A percentile compares a stretch with the other conserved stretches of the same genome.
Conservation (phyloP, 441 rosid genomes). For the Gossypium gossypioides region DNA sequence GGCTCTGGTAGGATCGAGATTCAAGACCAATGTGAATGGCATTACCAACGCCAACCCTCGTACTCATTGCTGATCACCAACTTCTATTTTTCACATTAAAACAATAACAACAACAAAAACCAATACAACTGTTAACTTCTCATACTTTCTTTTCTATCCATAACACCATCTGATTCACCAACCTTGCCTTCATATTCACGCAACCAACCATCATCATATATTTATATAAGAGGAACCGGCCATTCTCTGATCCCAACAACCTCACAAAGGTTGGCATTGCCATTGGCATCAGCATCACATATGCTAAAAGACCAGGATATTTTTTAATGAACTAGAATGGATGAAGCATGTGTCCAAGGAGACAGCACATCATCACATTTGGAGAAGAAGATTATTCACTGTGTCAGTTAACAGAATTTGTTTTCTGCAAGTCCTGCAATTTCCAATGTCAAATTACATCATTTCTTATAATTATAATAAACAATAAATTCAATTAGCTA, state of each 20-base stretch:
- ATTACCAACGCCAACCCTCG: not conserved
- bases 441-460: not conserved
- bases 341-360: slow-evolving; percentile 8
- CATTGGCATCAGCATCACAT: not conserved
- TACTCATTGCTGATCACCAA: not conserved
- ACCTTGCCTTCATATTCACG: slow-evolving; percentile 36
- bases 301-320: not conserved
- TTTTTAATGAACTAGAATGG: not conserved
- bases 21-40: not conserved
- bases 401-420: slow-evolving; percentile 78
- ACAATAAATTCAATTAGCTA: not conserved
- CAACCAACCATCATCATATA: slow-evolving; percentile 22
- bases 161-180: slow-evolving; percentile 11
- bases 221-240: slow-evolving; percentile 8
- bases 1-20: not conserved
- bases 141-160: slow-evolving; percentile 11
- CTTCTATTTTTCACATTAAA: slow-evolving; percentile 21
- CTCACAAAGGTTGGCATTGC: slow-evolving; percentile 15
- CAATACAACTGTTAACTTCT: slow-evolving; percentile 18
- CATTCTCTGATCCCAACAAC: slow-evolving; percentile 15
- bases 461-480: not conserved
- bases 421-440: slow-evolving; percentile 76
- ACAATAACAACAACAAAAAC: not conserved
- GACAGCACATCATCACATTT: slow-evolving; percentile 43
- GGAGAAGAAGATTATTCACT: slow-evolving; percentile 98